Evolutionary conservation across 2,329 filamentous ascomycete genomes (phyloP).

Genomic region (Exophiala mesophila): DNA sequence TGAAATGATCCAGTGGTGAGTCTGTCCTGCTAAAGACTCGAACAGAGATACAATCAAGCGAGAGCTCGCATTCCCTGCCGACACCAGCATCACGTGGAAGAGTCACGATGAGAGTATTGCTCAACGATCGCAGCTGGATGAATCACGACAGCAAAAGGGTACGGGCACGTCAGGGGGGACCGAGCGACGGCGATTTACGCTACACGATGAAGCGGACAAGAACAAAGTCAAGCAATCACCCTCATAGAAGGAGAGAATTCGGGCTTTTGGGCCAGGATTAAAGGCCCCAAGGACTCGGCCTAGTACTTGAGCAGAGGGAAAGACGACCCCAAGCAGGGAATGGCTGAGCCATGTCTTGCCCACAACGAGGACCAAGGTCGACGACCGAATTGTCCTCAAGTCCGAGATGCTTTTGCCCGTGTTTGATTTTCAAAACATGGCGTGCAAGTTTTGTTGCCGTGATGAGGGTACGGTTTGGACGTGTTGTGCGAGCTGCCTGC

Average conservation of each 20-base stretch:
- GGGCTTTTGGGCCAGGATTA: no score
- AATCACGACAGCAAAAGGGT: conserved; percentile 80
- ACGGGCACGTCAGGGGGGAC: conserved; percentile 32
- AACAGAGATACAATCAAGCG: conserved; percentile 90
- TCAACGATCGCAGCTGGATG: conserved; percentile 83
- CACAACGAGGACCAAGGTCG: no score
- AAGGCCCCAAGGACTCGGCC: no score
- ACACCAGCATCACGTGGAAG: conserved; percentile 92
- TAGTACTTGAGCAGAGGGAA: no score
- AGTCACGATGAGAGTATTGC: conserved; percentile 94
- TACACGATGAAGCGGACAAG: conserved; percentile 39
- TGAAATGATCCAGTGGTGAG: background rate
- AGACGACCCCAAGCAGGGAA: no score
- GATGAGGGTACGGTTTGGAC: no score
- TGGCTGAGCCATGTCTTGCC: no score
- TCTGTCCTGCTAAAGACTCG: conserved; percentile 26
- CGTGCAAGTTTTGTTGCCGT: no score
- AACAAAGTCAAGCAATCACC: conserved; percentile 30
- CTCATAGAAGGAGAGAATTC: background rate
- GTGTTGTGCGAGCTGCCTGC: no score
- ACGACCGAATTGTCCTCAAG: no score
- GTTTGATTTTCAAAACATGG: no score
- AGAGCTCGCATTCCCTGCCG: conserved; percentile 74
- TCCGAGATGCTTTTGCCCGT: no score
- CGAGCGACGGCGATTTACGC: conserved; percentile 40